phyloP scores from a whole-genome alignment of 805 yeast genomes.

The Saturnispora ahearnii region DNA sequence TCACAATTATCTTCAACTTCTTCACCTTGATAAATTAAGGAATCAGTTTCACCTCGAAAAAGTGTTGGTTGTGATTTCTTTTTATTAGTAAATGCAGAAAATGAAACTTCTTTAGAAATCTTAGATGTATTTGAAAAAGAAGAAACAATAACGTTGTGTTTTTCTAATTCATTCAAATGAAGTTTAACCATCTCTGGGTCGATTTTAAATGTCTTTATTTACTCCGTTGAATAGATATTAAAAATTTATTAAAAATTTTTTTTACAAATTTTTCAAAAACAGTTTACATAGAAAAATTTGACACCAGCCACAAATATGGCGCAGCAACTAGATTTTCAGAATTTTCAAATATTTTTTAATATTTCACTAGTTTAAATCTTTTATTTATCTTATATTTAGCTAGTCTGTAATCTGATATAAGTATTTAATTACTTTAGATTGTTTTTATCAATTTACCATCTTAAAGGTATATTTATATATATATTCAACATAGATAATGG shows the following conservation, averaged over 20 bases:
- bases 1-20: slow-evolving; percentile 32
- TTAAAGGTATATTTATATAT: no score
- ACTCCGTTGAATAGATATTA: neutral
- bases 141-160: slow-evolving; percentile 33
- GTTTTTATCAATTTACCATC: no score
- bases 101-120: slow-evolving; percentile 48
- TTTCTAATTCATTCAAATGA: neutral
- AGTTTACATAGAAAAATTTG: neutral
- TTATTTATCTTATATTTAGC: no score
- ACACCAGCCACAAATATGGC: neutral
- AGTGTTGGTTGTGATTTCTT: slow-evolving; percentile 28
- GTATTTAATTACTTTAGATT: no score
- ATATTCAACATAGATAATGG: neutral
- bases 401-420: no score
- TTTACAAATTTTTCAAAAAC: neutral
- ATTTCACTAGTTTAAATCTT: neutral
- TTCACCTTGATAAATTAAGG: slow-evolving; percentile 64
- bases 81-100: slow-evolving; percentile 52
- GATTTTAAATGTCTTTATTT: neutral
- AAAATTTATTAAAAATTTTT: neutral
- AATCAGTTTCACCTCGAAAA: slow-evolving; percentile 71
- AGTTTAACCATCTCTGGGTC: neutral
- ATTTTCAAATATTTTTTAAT: neutral
- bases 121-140: slow-evolving; percentile 74
- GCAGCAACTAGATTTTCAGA: neutral